phyloP scores from a whole-genome alignment of 495 filamentous ascomycete species.

The Penicillium pancosmium region DNA sequence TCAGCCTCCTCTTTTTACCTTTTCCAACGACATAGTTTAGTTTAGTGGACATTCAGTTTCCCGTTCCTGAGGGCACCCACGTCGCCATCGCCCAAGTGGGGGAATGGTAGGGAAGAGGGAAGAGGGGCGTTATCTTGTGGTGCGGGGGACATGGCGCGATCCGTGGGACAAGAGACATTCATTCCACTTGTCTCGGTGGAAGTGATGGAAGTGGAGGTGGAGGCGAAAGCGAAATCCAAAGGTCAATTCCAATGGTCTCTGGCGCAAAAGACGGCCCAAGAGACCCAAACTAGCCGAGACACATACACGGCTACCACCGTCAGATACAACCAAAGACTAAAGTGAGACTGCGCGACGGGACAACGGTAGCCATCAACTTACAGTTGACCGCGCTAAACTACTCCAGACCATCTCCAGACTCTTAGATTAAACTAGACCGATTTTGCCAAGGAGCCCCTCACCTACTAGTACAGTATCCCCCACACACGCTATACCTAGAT shows the following conservation, averaged over 20 bases:
- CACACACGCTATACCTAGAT: neutral
- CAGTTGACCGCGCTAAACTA: neutral
- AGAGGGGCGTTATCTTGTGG: neutral
- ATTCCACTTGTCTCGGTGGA: neutral
- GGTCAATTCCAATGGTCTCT: neutral
- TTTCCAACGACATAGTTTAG: too few relatives aligned
- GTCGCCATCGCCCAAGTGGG: neutral
- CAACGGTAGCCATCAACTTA: neutral
- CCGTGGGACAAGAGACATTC: slow-evolving; percentile 1
- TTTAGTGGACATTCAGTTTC: neutral
- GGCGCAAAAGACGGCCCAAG: too few relatives aligned
- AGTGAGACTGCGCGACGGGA: neutral
- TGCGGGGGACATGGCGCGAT: neutral
- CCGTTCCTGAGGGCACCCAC: slow-evolving; percentile 2
- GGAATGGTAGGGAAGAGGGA: neutral
- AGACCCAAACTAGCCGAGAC: neutral
- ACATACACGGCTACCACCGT: neutral
- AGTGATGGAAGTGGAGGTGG: neutral
- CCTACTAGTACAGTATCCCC: neutral
- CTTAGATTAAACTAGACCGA: neutral
- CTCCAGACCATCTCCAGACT: neutral
- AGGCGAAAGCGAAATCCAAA: neutral
- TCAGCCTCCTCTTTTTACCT: too few relatives aligned
- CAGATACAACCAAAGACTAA: too few relatives aligned
- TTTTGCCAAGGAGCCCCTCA: neutral